Conservation (phyloP, 2,329 filamentous ascomycete genomes). For the Xylaria sp. region DNA sequence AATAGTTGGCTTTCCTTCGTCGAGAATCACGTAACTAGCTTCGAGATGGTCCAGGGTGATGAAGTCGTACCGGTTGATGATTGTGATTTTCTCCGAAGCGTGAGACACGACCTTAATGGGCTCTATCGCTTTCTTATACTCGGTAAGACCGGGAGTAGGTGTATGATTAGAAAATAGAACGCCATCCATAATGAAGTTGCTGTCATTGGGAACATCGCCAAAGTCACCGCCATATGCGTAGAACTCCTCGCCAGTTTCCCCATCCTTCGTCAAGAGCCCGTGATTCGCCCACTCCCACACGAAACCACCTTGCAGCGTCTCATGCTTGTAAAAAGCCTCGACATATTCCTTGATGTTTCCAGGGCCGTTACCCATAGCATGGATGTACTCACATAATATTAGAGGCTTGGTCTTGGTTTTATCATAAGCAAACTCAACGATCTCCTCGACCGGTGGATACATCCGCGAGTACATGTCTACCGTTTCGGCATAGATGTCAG, state of each 20-base stretch:
- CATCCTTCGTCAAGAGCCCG: constrained; percentile 56
- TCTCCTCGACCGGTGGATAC: constrained; percentile 63
- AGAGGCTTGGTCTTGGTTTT: constrained; percentile 59
- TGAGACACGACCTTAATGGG: constrained; percentile 57
- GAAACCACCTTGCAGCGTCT: constrained; percentile 68
- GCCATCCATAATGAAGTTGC: constrained; percentile 64
- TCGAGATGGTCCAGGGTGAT: constrained; percentile 53
- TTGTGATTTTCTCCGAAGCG: constrained; percentile 42
- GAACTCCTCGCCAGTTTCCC: constrained; percentile 55
- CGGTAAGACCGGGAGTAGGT: constrained; percentile 55
- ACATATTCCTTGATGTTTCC: constrained; percentile 73
- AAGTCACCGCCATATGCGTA: constrained; percentile 56
- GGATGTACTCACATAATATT: constrained; percentile 61
- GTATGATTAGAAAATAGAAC: constrained; percentile 59
- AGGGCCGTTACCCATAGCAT: constrained; percentile 75
- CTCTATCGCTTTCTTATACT: constrained; percentile 60
- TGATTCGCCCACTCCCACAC: constrained; percentile 71
- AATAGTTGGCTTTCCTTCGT: constrained; percentile 43
- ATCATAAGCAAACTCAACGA: constrained; percentile 52
- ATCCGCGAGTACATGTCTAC: constrained; percentile 70
- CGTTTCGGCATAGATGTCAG: constrained; percentile 64
- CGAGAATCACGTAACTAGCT: constrained; percentile 46
- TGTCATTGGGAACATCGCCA: constrained; percentile 66
- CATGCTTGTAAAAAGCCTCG: constrained; percentile 67
- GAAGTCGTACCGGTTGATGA: constrained; percentile 57